Evolutionary conservation across 495 filamentous ascomycete species (phyloP), one percentile per base, ranked within the genome.

Genomic region (Aspergillus taichungensis): DNA sequence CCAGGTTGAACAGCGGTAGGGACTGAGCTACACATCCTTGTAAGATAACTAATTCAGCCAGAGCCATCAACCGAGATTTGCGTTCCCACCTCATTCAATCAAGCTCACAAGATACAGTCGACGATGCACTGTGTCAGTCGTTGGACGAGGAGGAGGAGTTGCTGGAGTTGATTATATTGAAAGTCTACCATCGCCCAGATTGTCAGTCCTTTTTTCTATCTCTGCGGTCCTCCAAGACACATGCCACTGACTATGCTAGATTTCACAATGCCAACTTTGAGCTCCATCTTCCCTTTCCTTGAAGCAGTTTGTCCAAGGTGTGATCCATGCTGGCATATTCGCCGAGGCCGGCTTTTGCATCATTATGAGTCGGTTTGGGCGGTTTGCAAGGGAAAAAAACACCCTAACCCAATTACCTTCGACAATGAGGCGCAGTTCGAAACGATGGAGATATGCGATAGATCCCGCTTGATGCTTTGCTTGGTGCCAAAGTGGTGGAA

Each of bases 251-350:
- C 38, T 46, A 29, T 34, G 8, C 18, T 33, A 50, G 41, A 12
- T 34, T 50, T 45, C 35, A 45, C 41, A 31, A 50, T 50, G 47
- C 47, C 47, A 28, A 45, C 41, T 10, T 45, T 50, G 30, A 50
- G 44, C 6, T 50, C 47, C 8, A 45, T 50, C 30, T 50, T 45
- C n/a, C 46, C 42, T 35, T 50, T 50, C 13, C 42, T 50, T 10
- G 47, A 45, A 40, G 36, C 33, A 12, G 30, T 40, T 0, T 44
- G 47, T 42, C 41, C 36, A 45, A 30, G 30, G 0, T 45, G 41
- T 40, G 47, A 50, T 27, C 35, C 28, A 13, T 50, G 42, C 41
- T 50, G 36, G 47, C 47, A 45, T 30, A 50, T 50, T 40, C 47
- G 42, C 45, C 13, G 47, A 43, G 47, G 42, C 24, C 36, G 41